Evolutionary conservation across 495 filamentous ascomycete genomes (phyloP), one percentile per base, ranked within the genome.

Genomic region (Penicillium egyptiacum): DNA sequence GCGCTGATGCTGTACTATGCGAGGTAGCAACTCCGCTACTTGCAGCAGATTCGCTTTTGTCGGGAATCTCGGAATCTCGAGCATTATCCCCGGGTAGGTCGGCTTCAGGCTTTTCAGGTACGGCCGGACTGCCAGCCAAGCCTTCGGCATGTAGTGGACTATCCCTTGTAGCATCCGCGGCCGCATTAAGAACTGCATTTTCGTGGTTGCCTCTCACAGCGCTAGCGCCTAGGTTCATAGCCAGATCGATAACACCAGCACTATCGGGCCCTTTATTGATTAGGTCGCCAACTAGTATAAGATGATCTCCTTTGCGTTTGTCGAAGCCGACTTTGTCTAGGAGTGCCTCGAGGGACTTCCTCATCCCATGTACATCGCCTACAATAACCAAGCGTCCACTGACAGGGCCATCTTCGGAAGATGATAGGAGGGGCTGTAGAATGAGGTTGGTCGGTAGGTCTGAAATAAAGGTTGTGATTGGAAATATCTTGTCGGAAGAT

Each of bases 191-290:
- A 22, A 93, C 79, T 14, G 83, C 79, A 65, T 96, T 89, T 61
- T 96, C 91, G 70, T 95, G 90, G 71, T 96, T 96, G 17, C 91
- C 91, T 44, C 91, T 79, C 6, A 95, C 89, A 42, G 80, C 87
- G 41, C 82, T 84, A 6, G 91, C 91, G 40, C 79, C 79, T 20
- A 89, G 68, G 8, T 74, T 67, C 1, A 66, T 64, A 11, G 53
- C 54, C 6, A 65, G n/a, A 47, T 65, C 62, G 1, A 65, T 44
- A 16, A 65, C 62, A n/a, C 59, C 53, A 9, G 56, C 39, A 16
- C 59, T 62, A 55, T 65, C 62, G 14, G 62, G 59, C 16, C 62
- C 62, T 43, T 65, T 65, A 20, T 59, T 65, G 43, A 56, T 41
- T 6, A 65, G 40, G 25, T 65, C 62, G 9, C 62, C 62, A 17